Base-by-base conservation (phyloP, 2,329 filamentous ascomycete genomes). In the Furcasterigmium sp. region DNA sequence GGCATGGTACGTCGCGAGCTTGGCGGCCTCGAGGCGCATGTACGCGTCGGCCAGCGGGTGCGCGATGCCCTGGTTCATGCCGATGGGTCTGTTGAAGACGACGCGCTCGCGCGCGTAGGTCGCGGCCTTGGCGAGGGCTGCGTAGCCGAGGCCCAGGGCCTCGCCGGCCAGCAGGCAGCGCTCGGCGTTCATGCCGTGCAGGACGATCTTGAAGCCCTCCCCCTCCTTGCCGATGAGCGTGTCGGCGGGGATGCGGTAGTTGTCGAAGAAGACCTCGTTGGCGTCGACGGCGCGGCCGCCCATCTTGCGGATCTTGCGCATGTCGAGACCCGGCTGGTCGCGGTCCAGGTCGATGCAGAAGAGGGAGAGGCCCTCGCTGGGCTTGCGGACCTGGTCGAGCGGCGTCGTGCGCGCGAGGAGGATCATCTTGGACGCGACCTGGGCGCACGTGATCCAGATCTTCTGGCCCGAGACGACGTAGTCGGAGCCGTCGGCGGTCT, bases 261-360 rank as follows among this genome's bases (percentile, higher is more conserved):
- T 78, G 60, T 93, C 86, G 58, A 94, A 93, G 62, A 94, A 94
- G 2, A 94, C 84, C 57, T 93, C 86, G 52, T 94, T 94, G 1
- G 87, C 86, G 54, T 93, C 87, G 1, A 94, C 80, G 0, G 87
- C 86, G 11, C 86, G 71, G 0, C 87, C 85, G 8, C 89, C 89
- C 87, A 94, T 93, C 61, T 94, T 94, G 62, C 78, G 82, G 53
- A 94, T 94, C 56, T 69, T 78, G 35, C 78, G 79, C 56, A 93
- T 68, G 9, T 84, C 77, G 2, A 91, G 67, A 11, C 75, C 74
- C 0, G 83, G 75, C 4, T 73, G 65, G 0, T 57, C 57, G 18
- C 73, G 74, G 58, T 91, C 78, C 5, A 94, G 72, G 46, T 87
- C 80, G 46, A 94, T 88, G 55, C 84, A 93, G 61, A 94, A 91